Percentiles rank a stretch among this genome's conserved stretches.
phyloP scores from a whole-genome alignment of 176 grass and related monocot species.

The Musa acuminata region DNA sequence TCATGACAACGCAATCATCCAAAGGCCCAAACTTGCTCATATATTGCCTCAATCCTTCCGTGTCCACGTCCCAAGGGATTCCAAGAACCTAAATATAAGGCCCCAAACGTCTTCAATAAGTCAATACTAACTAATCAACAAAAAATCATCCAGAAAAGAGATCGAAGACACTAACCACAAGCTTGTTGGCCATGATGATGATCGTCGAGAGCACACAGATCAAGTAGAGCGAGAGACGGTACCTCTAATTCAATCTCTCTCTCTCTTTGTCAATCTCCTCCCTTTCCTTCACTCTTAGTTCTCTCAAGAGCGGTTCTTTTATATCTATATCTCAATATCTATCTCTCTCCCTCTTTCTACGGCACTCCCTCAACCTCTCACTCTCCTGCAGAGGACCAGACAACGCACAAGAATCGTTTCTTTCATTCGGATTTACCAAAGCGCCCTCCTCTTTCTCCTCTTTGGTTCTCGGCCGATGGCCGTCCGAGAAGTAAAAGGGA shows the following conservation, averaged over 20 bases:
- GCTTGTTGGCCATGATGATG: slow-evolving; percentile 19
- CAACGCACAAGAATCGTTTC: slow-evolving; percentile 17
- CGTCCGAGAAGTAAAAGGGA: neutral
- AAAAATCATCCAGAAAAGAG: neutral
- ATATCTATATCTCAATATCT: neutral
- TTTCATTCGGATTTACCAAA: slow-evolving; percentile 11
- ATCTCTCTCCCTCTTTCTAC: neutral
- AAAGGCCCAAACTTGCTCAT: slow-evolving; percentile 86
- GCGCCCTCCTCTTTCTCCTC: slow-evolving; percentile 1
- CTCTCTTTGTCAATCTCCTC: slow-evolving; percentile 4
- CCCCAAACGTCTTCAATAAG: neutral
- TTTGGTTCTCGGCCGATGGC: slow-evolving; percentile 9
- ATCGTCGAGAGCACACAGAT: slow-evolving; percentile 1
- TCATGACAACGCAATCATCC: slow-evolving; percentile 87
- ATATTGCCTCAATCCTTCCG: slow-evolving; percentile 67
- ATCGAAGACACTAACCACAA: slow-evolving; percentile 13
- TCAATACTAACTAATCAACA: neutral
- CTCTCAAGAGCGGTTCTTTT: neutral
- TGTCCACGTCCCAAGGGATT: slow-evolving; percentile 94
- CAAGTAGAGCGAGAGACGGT: slow-evolving; percentile 17
- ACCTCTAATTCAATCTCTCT: slow-evolving; percentile 9
- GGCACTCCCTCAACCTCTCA: slow-evolving; percentile 17
- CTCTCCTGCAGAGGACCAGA: slow-evolving; percentile 24
- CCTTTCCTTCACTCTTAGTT: slow-evolving; percentile 11
- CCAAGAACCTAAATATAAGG: slow-evolving; percentile 54